phyloP scores from a whole-genome alignment of 129 eudicot species.

The Pittosporum tobira region DNA sequence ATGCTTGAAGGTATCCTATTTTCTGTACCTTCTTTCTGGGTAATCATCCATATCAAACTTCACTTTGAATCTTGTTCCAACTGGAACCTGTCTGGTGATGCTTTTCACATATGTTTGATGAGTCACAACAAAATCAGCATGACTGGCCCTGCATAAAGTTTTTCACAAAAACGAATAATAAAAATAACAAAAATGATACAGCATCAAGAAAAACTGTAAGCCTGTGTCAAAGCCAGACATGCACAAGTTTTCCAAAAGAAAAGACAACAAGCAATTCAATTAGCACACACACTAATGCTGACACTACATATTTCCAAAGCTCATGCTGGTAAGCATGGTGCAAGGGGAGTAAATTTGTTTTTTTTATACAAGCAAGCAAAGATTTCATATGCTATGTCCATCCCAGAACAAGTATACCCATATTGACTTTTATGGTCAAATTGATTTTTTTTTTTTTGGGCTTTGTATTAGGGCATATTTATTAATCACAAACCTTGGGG shows the following conservation, averaged over 20 bases:
- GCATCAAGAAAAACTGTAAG: too few relatives aligned
- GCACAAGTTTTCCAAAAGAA: conserved; percentile 1
- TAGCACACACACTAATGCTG: neutral
- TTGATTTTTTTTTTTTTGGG: too few relatives aligned
- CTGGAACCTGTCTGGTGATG: conserved; percentile 31
- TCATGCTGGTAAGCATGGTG: neutral
- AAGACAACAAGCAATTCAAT: neutral
- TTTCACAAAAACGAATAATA: too few relatives aligned
- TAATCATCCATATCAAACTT: conserved; percentile 70
- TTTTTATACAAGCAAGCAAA: too few relatives aligned
- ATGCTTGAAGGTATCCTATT: neutral
- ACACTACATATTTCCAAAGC: neutral
- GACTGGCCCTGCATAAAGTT: conserved; percentile 55
- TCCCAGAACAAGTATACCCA: too few relatives aligned
- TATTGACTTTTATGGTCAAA: too few relatives aligned
- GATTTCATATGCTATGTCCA: too few relatives aligned
- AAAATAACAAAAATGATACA: too few relatives aligned
- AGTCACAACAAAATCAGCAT: conserved; percentile 69
- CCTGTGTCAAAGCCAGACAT: neutral
- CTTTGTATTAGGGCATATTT: too few relatives aligned
- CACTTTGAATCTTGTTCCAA: conserved; percentile 77
- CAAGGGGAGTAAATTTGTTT: too few relatives aligned
- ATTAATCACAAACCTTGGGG: too few relatives aligned
- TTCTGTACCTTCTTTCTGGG: conserved; percentile 69
- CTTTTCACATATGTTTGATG: conserved; percentile 45